These are phyloP conservation scores for Trametes cubensis DNA, from an alignment of 768 basidiomycete species.

Conservation along the genomic window DNA sequence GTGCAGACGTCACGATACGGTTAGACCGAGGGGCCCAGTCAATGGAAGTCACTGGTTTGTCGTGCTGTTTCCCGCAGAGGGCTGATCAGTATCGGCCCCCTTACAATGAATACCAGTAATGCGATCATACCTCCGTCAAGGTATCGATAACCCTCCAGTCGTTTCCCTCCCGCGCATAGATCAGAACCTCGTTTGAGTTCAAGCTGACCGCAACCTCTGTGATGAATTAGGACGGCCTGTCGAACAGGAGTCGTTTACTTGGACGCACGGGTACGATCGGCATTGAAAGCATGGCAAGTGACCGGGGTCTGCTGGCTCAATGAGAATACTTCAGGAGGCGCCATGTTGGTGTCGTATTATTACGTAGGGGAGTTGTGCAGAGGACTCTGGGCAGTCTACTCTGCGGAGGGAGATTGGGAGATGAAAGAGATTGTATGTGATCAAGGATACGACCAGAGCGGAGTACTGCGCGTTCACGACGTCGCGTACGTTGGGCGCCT, in stretches of 20 bases:
- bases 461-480: not conserved
- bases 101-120: not conserved
- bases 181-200: conserved; percentile 87
- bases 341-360: conserved; percentile 42
- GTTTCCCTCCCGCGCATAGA: conserved; percentile 66
- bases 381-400: conserved; percentile 89
- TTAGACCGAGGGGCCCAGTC: conserved; percentile 98
- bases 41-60: conserved; percentile 96
- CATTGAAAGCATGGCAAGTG: conserved; percentile 89
- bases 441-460: not conserved
- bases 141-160: conserved; percentile 77
- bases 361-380: conserved; percentile 33
- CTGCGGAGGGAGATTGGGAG: conserved; percentile 44
- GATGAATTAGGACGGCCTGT: not conserved
- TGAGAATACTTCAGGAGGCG: conserved; percentile 75
- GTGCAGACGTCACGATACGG: conserved; percentile 97
- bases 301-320: conserved; percentile 84
- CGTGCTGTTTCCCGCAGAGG: conserved; percentile 63
- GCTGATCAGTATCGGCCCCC: not conserved
- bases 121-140: conserved; percentile 72
- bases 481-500: too few relatives aligned
- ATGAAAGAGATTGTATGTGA: not conserved
- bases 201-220: conserved; percentile 90
- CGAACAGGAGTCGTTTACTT: not conserved
- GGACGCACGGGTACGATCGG: conserved; percentile 79